A percentile compares a stretch with the other conserved stretches of the same genome.
Conservation (phyloP, 78 protist species). For the Carpediemonas membranifera region DNA sequence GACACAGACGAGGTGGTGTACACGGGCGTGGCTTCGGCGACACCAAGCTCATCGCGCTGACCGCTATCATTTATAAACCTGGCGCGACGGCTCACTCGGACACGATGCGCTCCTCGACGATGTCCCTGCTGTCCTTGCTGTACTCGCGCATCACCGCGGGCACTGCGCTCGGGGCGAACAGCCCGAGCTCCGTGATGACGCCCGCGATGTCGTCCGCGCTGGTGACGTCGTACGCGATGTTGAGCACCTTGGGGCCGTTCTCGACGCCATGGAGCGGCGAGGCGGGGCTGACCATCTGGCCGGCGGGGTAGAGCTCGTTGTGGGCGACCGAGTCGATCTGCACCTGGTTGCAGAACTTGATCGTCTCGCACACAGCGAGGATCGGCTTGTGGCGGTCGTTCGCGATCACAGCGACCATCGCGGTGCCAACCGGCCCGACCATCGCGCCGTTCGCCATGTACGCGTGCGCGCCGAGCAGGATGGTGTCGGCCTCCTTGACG, state of each 20-base stretch:
- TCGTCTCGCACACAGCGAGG: not conserved
- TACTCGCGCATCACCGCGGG: not conserved
- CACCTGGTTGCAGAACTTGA: not conserved
- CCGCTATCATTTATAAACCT: no score
- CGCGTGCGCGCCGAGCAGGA: not conserved
- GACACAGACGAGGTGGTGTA: no score
- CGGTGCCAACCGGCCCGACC: not conserved
- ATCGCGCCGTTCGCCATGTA: not conserved
- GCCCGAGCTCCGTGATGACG: not conserved
- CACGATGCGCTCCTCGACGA: no score
- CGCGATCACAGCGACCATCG: constrained; percentile 3
- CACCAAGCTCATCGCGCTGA: no score
- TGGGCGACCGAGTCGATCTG: not conserved
- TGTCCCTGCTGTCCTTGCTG: no score
- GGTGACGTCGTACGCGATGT: not conserved
- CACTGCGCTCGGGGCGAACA: not conserved
- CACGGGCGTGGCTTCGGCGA: no score
- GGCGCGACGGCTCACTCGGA: no score
- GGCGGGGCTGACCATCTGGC: not conserved
- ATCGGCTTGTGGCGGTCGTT: not conserved
- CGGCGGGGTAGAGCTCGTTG: not conserved
- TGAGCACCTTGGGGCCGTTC: not conserved
- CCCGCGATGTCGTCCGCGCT: not conserved
- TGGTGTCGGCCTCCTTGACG: not conserved
- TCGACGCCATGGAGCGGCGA: not conserved